Percentiles rank a stretch among this genome's conserved stretches.
These are phyloP conservation scores for Apiotrichum domesticum DNA, from an alignment of 1,284 basidiomycete genomes.

Conservation along the genomic window DNA sequence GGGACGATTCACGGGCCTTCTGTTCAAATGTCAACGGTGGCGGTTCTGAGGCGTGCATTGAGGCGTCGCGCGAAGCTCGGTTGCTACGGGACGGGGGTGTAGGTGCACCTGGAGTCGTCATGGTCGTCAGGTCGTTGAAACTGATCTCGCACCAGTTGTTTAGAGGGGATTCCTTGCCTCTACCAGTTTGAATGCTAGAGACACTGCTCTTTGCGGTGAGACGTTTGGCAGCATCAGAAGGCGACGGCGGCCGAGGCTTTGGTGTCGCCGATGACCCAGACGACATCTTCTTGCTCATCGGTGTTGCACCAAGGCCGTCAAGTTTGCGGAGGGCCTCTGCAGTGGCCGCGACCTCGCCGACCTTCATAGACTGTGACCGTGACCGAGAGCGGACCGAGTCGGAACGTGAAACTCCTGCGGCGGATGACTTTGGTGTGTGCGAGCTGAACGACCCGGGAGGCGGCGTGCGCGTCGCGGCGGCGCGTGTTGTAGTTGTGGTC, in stretches of 20 bases:
- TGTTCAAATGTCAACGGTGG: constrained; percentile 49
- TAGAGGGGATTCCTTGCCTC: constrained; percentile 26
- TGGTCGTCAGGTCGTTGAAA: neutral
- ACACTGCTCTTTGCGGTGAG: constrained; percentile 7
- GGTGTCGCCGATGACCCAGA: constrained; percentile 33
- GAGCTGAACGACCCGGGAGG: constrained; percentile 36
- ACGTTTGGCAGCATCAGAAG: constrained; percentile 34
- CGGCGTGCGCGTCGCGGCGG: constrained; percentile 31
- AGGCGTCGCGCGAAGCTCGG: neutral
- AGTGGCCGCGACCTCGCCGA: constrained; percentile 64
- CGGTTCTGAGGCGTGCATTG: constrained; percentile 8
- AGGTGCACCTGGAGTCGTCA: neutral
- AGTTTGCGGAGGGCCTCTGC: constrained; percentile 87
- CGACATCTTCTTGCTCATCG: constrained; percentile 44
- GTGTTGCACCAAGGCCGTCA: constrained; percentile 77
- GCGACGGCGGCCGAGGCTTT: constrained; percentile 61
- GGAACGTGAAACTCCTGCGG: constrained; percentile 4
- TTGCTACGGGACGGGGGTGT: neutral
- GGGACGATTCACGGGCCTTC: constrained; percentile 67
- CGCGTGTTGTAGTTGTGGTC: neutral
- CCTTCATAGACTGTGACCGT: constrained; percentile 14
- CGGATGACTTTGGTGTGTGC: neutral
- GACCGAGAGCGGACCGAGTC: constrained; percentile 15
- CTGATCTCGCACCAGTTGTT: constrained; percentile 32
- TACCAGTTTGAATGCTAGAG: constrained; percentile 4